These are phyloP conservation scores for Anthoceros angustus DNA, from an alignment of 225 moss, liverwort and hornwort species.

Conservation along the genomic window DNA sequence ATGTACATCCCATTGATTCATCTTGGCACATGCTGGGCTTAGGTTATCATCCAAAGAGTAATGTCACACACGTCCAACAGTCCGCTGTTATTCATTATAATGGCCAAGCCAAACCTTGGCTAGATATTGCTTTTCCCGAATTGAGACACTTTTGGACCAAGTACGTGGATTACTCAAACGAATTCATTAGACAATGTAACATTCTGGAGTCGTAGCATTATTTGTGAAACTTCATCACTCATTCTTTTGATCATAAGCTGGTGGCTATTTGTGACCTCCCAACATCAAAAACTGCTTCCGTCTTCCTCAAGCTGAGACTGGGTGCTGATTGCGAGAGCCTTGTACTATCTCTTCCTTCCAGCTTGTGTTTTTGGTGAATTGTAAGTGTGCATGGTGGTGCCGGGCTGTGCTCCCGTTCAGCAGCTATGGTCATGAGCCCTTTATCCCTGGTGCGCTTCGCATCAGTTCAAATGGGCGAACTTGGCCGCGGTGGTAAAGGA, in stretches of 20 bases:
- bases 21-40: slow-evolving; percentile 95
- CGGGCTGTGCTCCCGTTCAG: no score
- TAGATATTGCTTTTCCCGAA: slow-evolving; percentile 86
- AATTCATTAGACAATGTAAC: slow-evolving; percentile 98
- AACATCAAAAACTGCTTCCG: no score
- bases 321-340: no score
- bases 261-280: neutral
- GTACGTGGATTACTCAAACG: slow-evolving; percentile 91
- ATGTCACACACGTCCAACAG: slow-evolving; percentile 48
- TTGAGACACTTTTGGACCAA: slow-evolving; percentile 88
- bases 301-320: no score
- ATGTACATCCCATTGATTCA: slow-evolving; percentile 72
- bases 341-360: no score
- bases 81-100: slow-evolving; percentile 93
- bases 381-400: no score
- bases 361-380: no score
- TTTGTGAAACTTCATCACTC: slow-evolving; percentile 8
- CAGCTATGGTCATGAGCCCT: no score
- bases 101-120: slow-evolving; percentile 94
- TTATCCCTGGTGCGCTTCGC: no score
- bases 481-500: no score
- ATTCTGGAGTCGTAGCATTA: slow-evolving; percentile 51
- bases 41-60: slow-evolving; percentile 80
- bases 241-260: slow-evolving; percentile 16
- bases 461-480: no score